Percentiles rank a stretch among this genome's conserved stretches.
Evolutionary conservation across 176 grass and related monocot genomes (phyloP).

Genomic region (Tillandsia fasciculata): DNA sequence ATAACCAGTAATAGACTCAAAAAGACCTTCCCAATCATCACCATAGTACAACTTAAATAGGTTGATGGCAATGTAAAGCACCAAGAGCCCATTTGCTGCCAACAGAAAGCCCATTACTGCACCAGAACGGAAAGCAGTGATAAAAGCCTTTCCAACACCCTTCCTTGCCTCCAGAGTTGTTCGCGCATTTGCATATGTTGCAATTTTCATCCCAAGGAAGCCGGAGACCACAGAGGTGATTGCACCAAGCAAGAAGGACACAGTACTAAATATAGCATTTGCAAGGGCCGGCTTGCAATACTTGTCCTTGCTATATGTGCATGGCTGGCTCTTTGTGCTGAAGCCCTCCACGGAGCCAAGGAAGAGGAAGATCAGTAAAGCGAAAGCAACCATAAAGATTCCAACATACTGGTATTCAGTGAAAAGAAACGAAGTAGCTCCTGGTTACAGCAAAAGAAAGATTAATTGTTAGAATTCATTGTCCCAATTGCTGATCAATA

Average conservation of each 20-base stretch:
- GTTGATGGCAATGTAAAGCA: constrained; percentile 39
- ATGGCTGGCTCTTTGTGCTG: constrained; percentile 48
- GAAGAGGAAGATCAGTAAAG: constrained; percentile 69
- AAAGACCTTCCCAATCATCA: constrained; percentile 48
- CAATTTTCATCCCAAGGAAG: constrained; percentile 52
- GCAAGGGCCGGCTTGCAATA: constrained; percentile 39
- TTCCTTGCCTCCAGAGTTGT: constrained; percentile 44
- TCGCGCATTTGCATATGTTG: constrained; percentile 40
- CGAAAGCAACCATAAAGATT: constrained; percentile 59
- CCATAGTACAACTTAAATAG: constrained; percentile 39
- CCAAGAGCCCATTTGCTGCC: constrained; percentile 37
- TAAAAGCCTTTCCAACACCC: constrained; percentile 40
- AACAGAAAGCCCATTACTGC: constrained; percentile 45
- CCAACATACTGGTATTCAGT: constrained; percentile 68
- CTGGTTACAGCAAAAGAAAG: constrained; percentile 18
- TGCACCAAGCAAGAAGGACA: constrained; percentile 37
- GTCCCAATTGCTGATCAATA: neutral
- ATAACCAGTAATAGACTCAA: constrained; percentile 49
- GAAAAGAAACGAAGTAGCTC: constrained; percentile 66
- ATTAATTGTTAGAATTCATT: constrained; percentile 10
- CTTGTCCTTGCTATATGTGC: constrained; percentile 38
- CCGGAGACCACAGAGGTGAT: constrained; percentile 40
- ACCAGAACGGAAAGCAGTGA: constrained; percentile 38
- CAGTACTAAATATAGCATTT: constrained; percentile 38
- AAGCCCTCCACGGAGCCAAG: constrained; percentile 74